phyloP scores from a whole-genome alignment of 2,329 filamentous ascomycete genomes.

The Talaromyces funiculosus region DNA sequence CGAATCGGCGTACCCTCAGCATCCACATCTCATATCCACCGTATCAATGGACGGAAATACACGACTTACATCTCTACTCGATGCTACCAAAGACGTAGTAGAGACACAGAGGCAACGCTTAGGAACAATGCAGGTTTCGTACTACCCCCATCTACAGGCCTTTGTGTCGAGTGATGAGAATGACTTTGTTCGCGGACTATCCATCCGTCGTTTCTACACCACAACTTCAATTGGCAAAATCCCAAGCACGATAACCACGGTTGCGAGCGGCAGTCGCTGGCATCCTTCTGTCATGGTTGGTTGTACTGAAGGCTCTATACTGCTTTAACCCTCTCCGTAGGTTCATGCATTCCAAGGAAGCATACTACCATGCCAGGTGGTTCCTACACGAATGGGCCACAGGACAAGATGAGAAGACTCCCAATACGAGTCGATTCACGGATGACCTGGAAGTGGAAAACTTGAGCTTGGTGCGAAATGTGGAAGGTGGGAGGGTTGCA shows the following conservation, averaged over 20 bases:
- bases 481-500: slow-evolving; percentile 28
- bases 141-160: slow-evolving; percentile 51
- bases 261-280: slow-evolving; percentile 33
- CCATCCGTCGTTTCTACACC: slow-evolving; percentile 50
- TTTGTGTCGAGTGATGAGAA: slow-evolving; percentile 53
- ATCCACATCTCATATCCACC: slow-evolving; percentile 49
- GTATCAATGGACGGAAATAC: slow-evolving; percentile 52
- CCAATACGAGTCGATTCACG: slow-evolving; percentile 38
- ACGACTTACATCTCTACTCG: slow-evolving; percentile 50
- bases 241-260: slow-evolving; percentile 29
- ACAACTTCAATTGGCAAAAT: slow-evolving; percentile 46
- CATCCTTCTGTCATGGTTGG: slow-evolving; percentile 53
- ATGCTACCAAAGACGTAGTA: slow-evolving; percentile 41
- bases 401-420: slow-evolving; percentile 20
- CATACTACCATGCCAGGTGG: slow-evolving; percentile 52
- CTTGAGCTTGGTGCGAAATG: slow-evolving; percentile 27
- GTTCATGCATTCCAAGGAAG: slow-evolving; percentile 46
- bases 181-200: slow-evolving; percentile 45
- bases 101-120: slow-evolving; percentile 47
- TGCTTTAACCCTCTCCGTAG: slow-evolving; percentile 49
- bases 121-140: slow-evolving; percentile 45
- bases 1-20: slow-evolving; percentile 48
- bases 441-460: slow-evolving; percentile 41
- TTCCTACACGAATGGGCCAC: slow-evolving; percentile 53
- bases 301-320: slow-evolving; percentile 47